Conservation (phyloP, 768 basidiomycete genomes). For the Tephrocybe sp. region DNA sequence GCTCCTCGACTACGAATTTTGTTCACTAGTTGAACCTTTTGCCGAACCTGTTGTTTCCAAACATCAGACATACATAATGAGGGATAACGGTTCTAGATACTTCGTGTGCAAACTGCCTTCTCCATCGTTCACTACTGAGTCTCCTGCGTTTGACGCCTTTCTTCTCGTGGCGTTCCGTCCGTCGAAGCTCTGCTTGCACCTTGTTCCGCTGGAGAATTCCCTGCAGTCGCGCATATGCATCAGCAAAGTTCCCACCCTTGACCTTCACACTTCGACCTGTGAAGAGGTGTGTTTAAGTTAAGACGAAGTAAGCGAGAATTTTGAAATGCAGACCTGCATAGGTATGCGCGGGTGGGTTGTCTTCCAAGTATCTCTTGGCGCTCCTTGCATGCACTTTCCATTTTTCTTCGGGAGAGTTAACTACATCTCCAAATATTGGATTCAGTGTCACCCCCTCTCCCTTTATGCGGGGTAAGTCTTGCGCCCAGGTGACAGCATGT, state of each 20-base stretch:
- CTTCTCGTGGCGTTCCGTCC: constrained; percentile 72
- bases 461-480: no score
- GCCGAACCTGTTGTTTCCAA: constrained; percentile 59
- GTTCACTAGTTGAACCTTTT: constrained; percentile 77
- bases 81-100: constrained; percentile 35
- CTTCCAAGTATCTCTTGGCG: constrained; percentile 16
- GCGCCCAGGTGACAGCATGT: neutral
- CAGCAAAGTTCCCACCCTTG: constrained; percentile 35
- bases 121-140: constrained; percentile 74
- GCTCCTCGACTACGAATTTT: constrained; percentile 77
- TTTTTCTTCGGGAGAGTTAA: constrained; percentile 23
- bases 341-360: constrained; percentile 39
- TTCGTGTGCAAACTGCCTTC: constrained; percentile 76
- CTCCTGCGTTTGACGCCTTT: constrained; percentile 77
- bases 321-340: constrained; percentile 43
- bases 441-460: no score
- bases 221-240: constrained; percentile 49
- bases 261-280: constrained; percentile 64
- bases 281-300: neutral
- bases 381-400: constrained; percentile 36
- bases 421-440: accelerated
- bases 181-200: constrained; percentile 47
- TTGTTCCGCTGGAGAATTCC: constrained; percentile 51
- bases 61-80: constrained; percentile 9
- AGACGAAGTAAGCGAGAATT: neutral